Base-by-base conservation (phyloP, 1,284 basidiomycete species). In the Rhizopogon hawkerae region DNA sequence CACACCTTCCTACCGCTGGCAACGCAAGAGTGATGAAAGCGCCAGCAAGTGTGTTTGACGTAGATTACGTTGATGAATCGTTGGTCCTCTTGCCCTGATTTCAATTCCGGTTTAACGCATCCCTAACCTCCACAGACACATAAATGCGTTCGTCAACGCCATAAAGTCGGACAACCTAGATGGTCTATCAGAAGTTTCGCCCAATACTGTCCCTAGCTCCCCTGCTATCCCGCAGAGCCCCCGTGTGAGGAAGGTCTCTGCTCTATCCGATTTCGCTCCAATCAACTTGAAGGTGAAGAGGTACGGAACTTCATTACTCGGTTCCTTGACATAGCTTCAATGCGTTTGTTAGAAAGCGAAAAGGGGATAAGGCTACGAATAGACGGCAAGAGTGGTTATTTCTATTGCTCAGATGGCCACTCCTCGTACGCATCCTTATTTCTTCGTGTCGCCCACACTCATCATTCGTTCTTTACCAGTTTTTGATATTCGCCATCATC, bases 221-320 rank as follows among this genome's bases (percentile, higher is more conserved):
- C 61, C 59, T 55, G 29, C 31, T 5, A 58, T 56, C 18, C 62
- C 47, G 16, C 65, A 63, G 48, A 64, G 64, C 48, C 63, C 68
- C 14, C 72, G 72, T 26, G 71, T 78, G 33, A 68, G 85, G 60
- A 92, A 91, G 69, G 81, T 96, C 11, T 85, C 89, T 46, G 92
- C 92, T 0, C 71, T 94, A 38, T 91, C 87, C 8, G 93, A 96
- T 66, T 97, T 95, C 63, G 93, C 93, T 1, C 93, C 93, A 0
- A 82, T 97, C 14, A 89, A 94, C 63, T 68, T 90, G 56, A 83
- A 76, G 60, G 83, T 95, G 26, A 81, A 77, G 63, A 79, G 72
- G 86, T 85, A 55, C 48, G 63, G 21, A 23, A 34, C 29, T 48
- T 39, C 50, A 23, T 29, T n/a, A 51, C 14, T 34, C 31, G 39